A percentile compares a stretch with the other conserved stretches of the same genome.
Evolutionary conservation across 129 eudicot genomes (phyloP).

Genomic region (Centrapalus pauciflorus): DNA sequence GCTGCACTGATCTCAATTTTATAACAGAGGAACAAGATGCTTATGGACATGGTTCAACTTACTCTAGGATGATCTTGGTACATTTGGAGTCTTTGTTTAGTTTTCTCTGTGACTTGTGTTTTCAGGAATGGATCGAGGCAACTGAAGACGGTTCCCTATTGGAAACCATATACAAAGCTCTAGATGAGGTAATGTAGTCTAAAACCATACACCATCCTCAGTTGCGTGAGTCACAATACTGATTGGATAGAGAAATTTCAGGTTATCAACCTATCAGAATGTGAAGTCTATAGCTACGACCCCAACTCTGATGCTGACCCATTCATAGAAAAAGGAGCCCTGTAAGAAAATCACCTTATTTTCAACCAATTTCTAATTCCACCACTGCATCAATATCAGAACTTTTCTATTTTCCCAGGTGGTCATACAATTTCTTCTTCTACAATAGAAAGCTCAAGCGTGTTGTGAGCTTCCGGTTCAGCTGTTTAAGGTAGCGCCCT

Average conservation of each 20-base stretch:
- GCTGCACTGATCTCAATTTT: no score
- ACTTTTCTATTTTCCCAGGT: constrained; percentile 38
- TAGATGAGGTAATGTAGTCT: constrained; percentile 63
- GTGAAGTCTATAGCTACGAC: constrained; percentile 85
- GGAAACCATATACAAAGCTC: constrained; percentile 67
- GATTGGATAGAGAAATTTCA: constrained; percentile 26
- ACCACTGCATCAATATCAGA: constrained; percentile 6
- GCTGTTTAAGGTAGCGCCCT: constrained; percentile 60
- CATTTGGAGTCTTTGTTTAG: not conserved
- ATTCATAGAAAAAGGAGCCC: constrained; percentile 72
- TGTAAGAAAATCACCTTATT: constrained; percentile 46
- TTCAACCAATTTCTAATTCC: not conserved
- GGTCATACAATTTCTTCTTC: constrained; percentile 92
- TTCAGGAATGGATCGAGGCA: constrained; percentile 80
- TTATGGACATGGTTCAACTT: not conserved
- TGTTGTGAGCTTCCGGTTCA: constrained; percentile 79
- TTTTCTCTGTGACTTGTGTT: constrained; percentile 8
- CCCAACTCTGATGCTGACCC: constrained; percentile 89
- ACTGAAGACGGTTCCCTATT: constrained; percentile 65
- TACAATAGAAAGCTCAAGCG: constrained; percentile 89
- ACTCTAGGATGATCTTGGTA: not conserved
- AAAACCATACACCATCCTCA: not conserved
- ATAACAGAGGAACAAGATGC: no score
- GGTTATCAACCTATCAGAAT: constrained; percentile 86
- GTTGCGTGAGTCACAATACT: not conserved